Evolutionary conservation across 306 rosid genomes (phyloP).

Genomic region (Begonia masoniana): DNA sequence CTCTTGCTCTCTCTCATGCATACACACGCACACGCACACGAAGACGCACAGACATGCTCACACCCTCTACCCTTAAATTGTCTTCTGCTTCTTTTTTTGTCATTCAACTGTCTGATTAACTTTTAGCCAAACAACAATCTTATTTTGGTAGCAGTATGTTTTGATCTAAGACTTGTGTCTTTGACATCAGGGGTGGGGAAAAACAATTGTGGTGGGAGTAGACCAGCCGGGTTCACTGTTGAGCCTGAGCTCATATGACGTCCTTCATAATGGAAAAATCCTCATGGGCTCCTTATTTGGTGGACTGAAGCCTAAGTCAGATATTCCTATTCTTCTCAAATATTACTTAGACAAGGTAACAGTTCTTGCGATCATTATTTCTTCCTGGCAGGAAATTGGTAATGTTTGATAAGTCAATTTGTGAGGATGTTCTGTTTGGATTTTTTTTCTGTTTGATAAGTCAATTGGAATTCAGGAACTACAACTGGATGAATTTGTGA

Average conservation of each 20-base stretch:
- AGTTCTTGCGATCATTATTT: background rate
- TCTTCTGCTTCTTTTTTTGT: too few species aligned
- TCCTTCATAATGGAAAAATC: constrained; percentile 46
- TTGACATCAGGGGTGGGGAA: constrained; percentile 91
- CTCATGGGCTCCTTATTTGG: constrained; percentile 65
- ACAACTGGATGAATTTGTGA: constrained; percentile 61
- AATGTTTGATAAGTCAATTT: too few species aligned
- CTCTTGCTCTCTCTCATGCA: constrained; percentile 1
- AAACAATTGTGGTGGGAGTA: constrained; percentile 66
- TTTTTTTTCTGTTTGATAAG: too few species aligned
- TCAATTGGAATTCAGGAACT: constrained; percentile 38
- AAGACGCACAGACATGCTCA: too few species aligned
- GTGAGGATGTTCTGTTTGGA: too few species aligned
- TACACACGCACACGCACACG: too few species aligned
- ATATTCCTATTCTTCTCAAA: constrained; percentile 56
- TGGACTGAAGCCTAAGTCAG: constrained; percentile 67
- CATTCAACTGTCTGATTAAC: too few species aligned
- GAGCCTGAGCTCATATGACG: constrained; percentile 24
- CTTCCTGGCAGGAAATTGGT: background rate
- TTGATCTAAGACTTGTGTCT: background rate
- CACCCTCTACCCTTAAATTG: too few species aligned
- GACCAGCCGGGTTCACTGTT: constrained; percentile 48
- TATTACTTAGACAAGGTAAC: constrained; percentile 68
- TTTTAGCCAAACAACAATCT: background rate
- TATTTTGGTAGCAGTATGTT: background rate